Conservation (phyloP, 2,329 filamentous ascomycete species). For the Diaporthe aspalathi region DNA sequence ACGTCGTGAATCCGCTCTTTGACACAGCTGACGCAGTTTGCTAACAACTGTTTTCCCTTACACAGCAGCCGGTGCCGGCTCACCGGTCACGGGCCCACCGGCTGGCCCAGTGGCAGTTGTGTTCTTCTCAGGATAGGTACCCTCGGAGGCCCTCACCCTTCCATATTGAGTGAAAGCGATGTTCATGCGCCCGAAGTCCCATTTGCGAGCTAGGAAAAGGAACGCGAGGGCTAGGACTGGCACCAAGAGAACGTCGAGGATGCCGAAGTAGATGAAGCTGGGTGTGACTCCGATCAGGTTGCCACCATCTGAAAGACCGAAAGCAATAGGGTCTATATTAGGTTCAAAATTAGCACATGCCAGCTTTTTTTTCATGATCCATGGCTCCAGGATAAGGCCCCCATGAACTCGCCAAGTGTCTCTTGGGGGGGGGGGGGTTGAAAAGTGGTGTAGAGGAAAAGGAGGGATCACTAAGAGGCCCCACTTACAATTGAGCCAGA, state of each 20-base stretch:
- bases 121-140: slow-evolving; percentile 61
- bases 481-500: slow-evolving; percentile 59
- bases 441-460: no score
- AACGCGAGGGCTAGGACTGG: slow-evolving; percentile 57
- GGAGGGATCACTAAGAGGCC: background rate
- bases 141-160: slow-evolving; percentile 55
- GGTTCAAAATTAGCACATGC: background rate
- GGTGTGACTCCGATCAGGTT: slow-evolving; percentile 60
- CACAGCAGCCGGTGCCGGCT: slow-evolving; percentile 25
- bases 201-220: slow-evolving; percentile 57
- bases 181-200: slow-evolving; percentile 65
- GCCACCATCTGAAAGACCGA: slow-evolving; percentile 63
- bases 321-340: slow-evolving; percentile 59
- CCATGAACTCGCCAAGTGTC: no score
- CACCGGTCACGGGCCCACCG: slow-evolving; percentile 40
- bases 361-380: background rate
- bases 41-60: background rate
- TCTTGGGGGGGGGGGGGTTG: no score
- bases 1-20: no score
- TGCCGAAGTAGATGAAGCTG: slow-evolving; percentile 63
- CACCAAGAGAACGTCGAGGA: slow-evolving; percentile 63
- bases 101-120: slow-evolving; percentile 42
- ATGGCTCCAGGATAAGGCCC: no score
- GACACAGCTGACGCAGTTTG: background rate
- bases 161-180: slow-evolving; percentile 67